phyloP scores from a whole-genome alignment of 2,329 filamentous ascomycete species.

The Phaeophleospora eucalypticola region DNA sequence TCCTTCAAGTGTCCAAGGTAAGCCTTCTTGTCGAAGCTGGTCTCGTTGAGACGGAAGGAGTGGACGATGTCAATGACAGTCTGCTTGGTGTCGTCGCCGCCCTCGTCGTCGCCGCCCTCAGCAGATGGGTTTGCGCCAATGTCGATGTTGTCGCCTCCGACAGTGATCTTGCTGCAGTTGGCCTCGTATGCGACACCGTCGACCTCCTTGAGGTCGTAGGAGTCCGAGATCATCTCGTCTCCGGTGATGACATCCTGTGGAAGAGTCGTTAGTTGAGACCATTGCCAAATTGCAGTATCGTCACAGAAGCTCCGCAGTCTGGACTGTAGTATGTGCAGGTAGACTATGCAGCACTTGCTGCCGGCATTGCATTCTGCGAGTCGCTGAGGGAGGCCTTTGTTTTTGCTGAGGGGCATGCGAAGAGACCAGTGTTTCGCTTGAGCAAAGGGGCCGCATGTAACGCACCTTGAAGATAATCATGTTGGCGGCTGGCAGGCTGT shows the following conservation, averaged over 20 bases:
- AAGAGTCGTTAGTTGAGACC: constrained; percentile 12
- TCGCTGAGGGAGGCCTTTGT: no score
- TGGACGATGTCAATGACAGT: constrained; percentile 90
- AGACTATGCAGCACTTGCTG: no score
- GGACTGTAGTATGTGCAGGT: no score
- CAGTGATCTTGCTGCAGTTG: constrained; percentile 84
- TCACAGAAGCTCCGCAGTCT: no score
- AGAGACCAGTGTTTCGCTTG: no score
- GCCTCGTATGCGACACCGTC: constrained; percentile 82
- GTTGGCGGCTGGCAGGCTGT: constrained; percentile 29
- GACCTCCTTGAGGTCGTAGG: constrained; percentile 75
- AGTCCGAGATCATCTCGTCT: constrained; percentile 97
- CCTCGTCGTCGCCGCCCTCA: constrained; percentile 68
- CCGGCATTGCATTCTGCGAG: no score
- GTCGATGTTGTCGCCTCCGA: constrained; percentile 67
- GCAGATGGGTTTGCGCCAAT: constrained; percentile 96
- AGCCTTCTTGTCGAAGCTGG: constrained; percentile 78
- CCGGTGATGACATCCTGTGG: constrained; percentile 77
- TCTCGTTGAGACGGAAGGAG: constrained; percentile 82
- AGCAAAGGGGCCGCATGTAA: no score
- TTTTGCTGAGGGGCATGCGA: no score
- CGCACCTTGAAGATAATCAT: constrained; percentile 59
- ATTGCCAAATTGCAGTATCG: no score
- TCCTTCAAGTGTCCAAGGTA: constrained; percentile 83
- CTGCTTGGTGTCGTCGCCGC: constrained; percentile 62